Base-by-base conservation (phyloP, 768 basidiomycete species). In the Naganishia friedmannii region DNA sequence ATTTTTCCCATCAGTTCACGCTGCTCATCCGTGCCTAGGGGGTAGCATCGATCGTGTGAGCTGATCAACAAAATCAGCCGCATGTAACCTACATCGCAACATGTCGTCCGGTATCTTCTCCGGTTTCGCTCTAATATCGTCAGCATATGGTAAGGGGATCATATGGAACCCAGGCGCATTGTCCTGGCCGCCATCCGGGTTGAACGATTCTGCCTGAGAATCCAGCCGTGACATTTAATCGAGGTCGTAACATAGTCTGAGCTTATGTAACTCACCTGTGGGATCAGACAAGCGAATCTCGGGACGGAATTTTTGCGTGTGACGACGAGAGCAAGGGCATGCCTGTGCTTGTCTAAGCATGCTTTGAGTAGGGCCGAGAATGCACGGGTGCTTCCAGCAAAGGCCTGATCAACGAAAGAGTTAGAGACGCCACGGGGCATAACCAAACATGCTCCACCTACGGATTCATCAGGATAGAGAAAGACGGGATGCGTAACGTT, bases 91-190 rank as follows among this genome's bases (percentile, higher is more conserved):
- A 88, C 92, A 89, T 84, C 7, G 39, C 70, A 51, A 45, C 53
- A 85, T 84, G 73, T 85, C 83, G 8, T 84, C 88, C 67, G 86
- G 84, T 23, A 93, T 81, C 1, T 73, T 77, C 58, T 75, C 77
- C 0, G 90, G 88, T 7, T 90, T 90, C 23, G 85, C 84, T 57
- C 96, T 87, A 58, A 98, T 89, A 75, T 99, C 96, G 77, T 99
- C 96, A 4, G 91, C 90, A 78, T 90, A 99, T 0, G 95, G 94
- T n/a, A 97, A 79, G 19, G 90, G 89, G 69, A 97, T 89, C 63
- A 98, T 84, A 80, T 98, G 93, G 76, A 98, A 90, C 6, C 96
- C 96, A 1, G 91, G 87, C 39, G 96, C 92, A 51, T 90, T 88
- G 65, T 82, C 75, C 66, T 86, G 87, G 84, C 87, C 90, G 8